Conservation (phyloP, 495 filamentous ascomycete species). For the Hypoxylon lienhwacheense region DNA sequence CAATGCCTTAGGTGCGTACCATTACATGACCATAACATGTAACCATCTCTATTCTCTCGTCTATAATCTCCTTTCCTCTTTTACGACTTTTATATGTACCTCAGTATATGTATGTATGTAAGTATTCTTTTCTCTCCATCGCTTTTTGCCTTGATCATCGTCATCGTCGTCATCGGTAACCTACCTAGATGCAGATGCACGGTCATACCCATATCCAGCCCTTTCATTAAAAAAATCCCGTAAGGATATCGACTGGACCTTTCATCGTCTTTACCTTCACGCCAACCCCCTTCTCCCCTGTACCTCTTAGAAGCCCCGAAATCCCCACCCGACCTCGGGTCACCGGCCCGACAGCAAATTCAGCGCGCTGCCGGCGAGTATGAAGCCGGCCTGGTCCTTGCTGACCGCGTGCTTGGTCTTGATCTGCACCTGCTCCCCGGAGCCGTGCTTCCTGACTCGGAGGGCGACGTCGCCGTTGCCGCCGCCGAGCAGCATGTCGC, state of each 20-base stretch:
- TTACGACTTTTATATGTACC: too few relatives aligned
- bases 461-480: constrained; percentile 78
- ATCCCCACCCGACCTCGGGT: neutral
- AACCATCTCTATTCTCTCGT: too few relatives aligned
- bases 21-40: too few relatives aligned
- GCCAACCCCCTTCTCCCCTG: too few relatives aligned
- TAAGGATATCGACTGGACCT: too few relatives aligned
- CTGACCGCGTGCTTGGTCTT: constrained; percentile 77
- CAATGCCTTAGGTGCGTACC: too few relatives aligned
- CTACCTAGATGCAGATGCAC: too few relatives aligned
- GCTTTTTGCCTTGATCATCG: neutral
- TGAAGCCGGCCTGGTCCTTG: constrained; percentile 84
- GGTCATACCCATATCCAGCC: neutral
- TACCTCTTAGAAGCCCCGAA: neutral
- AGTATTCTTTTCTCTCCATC: neutral
- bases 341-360: constrained; percentile 72
- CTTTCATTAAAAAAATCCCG: too few relatives aligned
- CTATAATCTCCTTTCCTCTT: too few relatives aligned
- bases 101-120: too few relatives aligned
- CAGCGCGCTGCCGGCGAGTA: constrained; percentile 90
- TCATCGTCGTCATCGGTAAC: neutral
- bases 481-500: constrained; percentile 74
- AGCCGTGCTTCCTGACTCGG: constrained; percentile 61
- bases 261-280: too few relatives aligned
- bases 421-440: constrained; percentile 62